Conservation (phyloP, 176 grass and related monocot species). For the Canna indica region DNA sequence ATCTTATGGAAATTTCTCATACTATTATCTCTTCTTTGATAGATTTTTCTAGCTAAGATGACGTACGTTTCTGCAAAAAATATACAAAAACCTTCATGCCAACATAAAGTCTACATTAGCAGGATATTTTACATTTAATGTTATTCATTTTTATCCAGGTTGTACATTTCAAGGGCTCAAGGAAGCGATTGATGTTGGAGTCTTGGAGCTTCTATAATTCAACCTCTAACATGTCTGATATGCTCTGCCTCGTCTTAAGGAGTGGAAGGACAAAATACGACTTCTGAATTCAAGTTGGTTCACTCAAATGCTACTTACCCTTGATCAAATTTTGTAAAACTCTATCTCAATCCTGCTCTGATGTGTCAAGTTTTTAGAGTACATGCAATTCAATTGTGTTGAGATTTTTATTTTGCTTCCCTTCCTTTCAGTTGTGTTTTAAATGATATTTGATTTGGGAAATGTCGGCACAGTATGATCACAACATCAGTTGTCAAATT, state of each 20-base stretch:
- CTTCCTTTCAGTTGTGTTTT: too few species aligned
- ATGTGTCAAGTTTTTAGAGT: too few species aligned
- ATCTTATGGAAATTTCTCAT: not conserved
- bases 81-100: too few species aligned
- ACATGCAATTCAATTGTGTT: too few species aligned
- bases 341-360: too few species aligned
- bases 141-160: constrained; percentile 27
- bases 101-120: not conserved
- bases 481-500: too few species aligned
- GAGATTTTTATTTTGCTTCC: too few species aligned
- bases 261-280: constrained; percentile 95
- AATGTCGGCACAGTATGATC: too few species aligned
- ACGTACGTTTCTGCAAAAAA: not conserved
- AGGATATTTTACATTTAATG: not conserved
- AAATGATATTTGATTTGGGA: too few species aligned
- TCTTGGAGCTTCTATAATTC: constrained; percentile 83
- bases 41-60: not conserved
- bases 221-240: constrained; percentile 53
- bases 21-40: not conserved
- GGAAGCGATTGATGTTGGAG: constrained; percentile 83
- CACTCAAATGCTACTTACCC: too few species aligned
- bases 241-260: constrained; percentile 67
- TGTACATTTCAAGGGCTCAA: constrained; percentile 93
- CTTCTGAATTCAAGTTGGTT: constrained; percentile 27
- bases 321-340: too few species aligned